These are phyloP conservation scores for Verticillium zaregamsianum DNA, from an alignment of 2,329 filamentous ascomycete species.

Conservation along the genomic window DNA sequence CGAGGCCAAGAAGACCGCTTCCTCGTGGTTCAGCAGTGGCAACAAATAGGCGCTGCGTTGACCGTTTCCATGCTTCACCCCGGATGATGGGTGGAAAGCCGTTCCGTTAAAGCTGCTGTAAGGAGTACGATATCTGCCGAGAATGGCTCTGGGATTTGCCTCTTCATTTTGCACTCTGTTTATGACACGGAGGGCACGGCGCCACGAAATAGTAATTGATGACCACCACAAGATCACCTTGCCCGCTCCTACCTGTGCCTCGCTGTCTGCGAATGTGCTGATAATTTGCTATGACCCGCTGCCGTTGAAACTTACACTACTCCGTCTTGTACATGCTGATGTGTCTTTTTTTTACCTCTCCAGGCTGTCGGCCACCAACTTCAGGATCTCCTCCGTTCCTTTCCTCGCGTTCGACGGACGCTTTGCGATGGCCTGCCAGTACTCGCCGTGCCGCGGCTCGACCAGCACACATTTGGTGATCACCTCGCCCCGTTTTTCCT, in stretches of 20 bases:
- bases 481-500: slow-evolving; percentile 83
- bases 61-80: neutral
- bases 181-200: neutral
- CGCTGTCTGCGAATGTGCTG: neutral
- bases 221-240: neutral
- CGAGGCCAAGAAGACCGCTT: slow-evolving; percentile 80
- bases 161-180: neutral
- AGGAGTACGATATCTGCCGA: neutral
- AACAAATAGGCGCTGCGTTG: neutral
- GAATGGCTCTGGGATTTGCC: neutral
- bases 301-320: neutral
- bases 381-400: slow-evolving; percentile 75
- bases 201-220: neutral
- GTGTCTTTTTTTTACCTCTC: slow-evolving; percentile 18
- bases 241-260: neutral
- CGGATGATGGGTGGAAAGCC: neutral
- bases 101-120: neutral
- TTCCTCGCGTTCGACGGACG: slow-evolving; percentile 75
- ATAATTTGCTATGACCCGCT: slow-evolving; percentile 2
- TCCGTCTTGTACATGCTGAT: neutral
- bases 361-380: slow-evolving; percentile 60
- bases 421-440: slow-evolving; percentile 85
- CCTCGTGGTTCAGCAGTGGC: slow-evolving; percentile 74
- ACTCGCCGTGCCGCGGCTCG: slow-evolving; percentile 88
- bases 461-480: slow-evolving; percentile 74